phyloP scores from a whole-genome alignment of 768 basidiomycete species.

The Clitopilus hobsonii region DNA sequence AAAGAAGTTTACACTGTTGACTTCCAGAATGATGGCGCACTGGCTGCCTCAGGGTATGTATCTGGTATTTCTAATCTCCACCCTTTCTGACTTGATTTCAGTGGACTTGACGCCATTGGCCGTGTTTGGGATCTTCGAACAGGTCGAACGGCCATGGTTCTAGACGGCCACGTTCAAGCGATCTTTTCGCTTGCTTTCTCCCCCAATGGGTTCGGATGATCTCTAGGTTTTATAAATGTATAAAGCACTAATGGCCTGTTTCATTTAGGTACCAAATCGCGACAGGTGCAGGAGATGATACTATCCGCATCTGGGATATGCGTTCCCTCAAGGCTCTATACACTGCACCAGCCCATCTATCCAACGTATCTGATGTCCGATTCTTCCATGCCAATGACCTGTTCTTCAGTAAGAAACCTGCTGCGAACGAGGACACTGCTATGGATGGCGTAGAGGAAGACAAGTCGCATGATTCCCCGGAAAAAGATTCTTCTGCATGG shows the following conservation, averaged over 20 bases:
- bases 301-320: constrained; percentile 98
- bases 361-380: constrained; percentile 91
- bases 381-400: constrained; percentile 78
- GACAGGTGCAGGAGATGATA: constrained; percentile 95
- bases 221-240: constrained; percentile 2
- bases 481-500: constrained; percentile 30
- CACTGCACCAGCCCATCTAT: constrained; percentile 94
- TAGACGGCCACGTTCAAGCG: constrained; percentile 94
- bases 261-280: constrained; percentile 86
- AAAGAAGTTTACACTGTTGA: constrained; percentile 96
- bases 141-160: constrained; percentile 94
- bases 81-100: constrained; percentile 22
- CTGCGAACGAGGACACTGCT: constrained; percentile 35
- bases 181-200: constrained; percentile 91
- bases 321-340: constrained; percentile 89
- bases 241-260: constrained; percentile 10
- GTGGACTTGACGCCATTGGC: constrained; percentile 94
- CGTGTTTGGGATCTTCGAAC: constrained; percentile 97
- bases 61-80: not conserved
- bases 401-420: constrained; percentile 30
- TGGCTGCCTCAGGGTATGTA: constrained; percentile 87
- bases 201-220: constrained; percentile 79
- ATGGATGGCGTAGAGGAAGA: constrained; percentile 46
- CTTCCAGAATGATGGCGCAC: constrained; percentile 91
- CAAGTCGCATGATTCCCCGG: constrained; percentile 29